A percentile compares a stretch with the other conserved stretches of the same genome.
phyloP scores from a whole-genome alignment of 495 filamentous ascomycete genomes.

The Choiromyces venosus region DNA sequence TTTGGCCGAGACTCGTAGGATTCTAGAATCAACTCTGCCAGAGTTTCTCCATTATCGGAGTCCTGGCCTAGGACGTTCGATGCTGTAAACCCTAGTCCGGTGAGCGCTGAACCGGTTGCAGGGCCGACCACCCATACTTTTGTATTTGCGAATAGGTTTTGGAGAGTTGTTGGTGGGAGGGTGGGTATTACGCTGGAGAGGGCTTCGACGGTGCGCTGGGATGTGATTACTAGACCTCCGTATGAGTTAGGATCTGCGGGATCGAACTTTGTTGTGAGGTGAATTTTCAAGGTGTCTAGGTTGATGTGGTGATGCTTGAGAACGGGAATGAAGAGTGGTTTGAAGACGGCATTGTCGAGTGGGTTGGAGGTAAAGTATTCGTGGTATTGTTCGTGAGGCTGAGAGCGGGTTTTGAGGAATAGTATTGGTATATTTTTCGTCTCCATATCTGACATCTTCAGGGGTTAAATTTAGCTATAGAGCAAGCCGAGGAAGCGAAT shows the following conservation, averaged over 20 bases:
- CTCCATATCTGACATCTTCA: background rate
- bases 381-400: constrained; percentile 71
- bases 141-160: constrained; percentile 15
- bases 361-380: constrained; percentile 57
- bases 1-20: constrained; percentile 57
- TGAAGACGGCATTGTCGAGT: constrained; percentile 47
- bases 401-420: constrained; percentile 81
- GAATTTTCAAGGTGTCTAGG: constrained; percentile 46
- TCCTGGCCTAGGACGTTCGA: constrained; percentile 64
- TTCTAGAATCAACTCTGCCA: constrained; percentile 69
- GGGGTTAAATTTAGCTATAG: background rate
- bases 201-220: constrained; percentile 86
- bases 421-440: constrained; percentile 54
- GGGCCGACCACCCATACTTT: constrained; percentile 77
- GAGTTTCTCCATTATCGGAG: constrained; percentile 71
- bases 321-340: constrained; percentile 74
- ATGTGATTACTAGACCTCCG: constrained; percentile 87
- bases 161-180: constrained; percentile 31
- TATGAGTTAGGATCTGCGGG: constrained; percentile 46
- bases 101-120: constrained; percentile 66
- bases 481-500: background rate
- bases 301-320: constrained; percentile 66
- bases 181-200: constrained; percentile 57
- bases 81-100: constrained; percentile 37
- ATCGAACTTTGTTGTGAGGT: constrained; percentile 42